A percentile compares a stretch with the other conserved stretches of the same genome.
These are phyloP conservation scores for Limnanthes douglasii DNA, from an alignment of 345 rosid species.

Conservation along the genomic window DNA sequence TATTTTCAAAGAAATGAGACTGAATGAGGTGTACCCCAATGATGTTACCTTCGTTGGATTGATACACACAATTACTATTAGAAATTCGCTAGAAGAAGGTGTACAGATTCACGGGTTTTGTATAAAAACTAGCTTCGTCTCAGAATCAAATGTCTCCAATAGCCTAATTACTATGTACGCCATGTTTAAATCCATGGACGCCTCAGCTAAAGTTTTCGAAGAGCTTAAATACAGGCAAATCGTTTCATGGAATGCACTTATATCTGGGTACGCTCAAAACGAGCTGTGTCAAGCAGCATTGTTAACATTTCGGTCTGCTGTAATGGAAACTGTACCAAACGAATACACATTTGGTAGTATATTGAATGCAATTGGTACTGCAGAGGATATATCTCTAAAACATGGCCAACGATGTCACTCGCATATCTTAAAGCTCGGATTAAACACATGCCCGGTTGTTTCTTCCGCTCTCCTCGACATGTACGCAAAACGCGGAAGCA, in stretches of 20 bases:
- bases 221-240: constrained; percentile 39
- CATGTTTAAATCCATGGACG: constrained; percentile 40
- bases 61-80: constrained; percentile 33
- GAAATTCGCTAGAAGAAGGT: constrained; percentile 37
- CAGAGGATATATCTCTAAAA: constrained; percentile 58
- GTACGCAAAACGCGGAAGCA: constrained; percentile 91
- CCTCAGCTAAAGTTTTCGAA: constrained; percentile 39
- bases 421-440: constrained; percentile 43
- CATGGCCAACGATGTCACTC: constrained; percentile 74
- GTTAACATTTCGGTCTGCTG: constrained; percentile 23
- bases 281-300: constrained; percentile 44
- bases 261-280: constrained; percentile 70
- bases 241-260: constrained; percentile 71
- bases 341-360: constrained; percentile 76
- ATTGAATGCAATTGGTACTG: constrained; percentile 65
- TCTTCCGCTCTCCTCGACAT: constrained; percentile 79
- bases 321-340: constrained; percentile 36
- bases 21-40: constrained; percentile 58
- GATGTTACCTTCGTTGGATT: constrained; percentile 61
- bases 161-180: constrained; percentile 85
- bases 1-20: constrained; percentile 51
- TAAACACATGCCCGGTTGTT: constrained; percentile 38
- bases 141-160: constrained; percentile 40
- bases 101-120: constrained; percentile 47
- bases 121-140: constrained; percentile 29